Percentiles rank a stretch among this genome's conserved stretches.
These are phyloP conservation scores for Penicillium digitatum DNA, from an alignment of 2,329 filamentous ascomycete species.

Conservation along the genomic window DNA sequence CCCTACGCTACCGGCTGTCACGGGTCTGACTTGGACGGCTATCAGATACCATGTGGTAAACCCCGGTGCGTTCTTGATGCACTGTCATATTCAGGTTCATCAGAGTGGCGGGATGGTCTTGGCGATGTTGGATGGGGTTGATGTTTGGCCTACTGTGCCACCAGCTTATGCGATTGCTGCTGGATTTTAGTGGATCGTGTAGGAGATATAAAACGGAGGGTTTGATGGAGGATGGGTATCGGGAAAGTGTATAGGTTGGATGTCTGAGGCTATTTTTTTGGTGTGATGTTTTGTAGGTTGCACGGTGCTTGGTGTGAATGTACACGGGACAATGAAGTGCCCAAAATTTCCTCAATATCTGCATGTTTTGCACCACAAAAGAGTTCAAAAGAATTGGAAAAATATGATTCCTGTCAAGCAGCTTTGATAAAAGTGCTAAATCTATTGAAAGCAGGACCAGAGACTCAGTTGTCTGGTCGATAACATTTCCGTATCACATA, in stretches of 20 bases:
- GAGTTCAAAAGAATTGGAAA: background rate
- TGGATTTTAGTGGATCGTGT: constrained; percentile 8
- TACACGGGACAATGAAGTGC: background rate
- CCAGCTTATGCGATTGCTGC: constrained; percentile 14
- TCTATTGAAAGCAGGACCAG: background rate
- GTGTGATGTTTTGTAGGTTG: background rate
- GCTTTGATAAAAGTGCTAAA: background rate
- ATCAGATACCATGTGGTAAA: constrained; percentile 48
- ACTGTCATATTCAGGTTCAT: constrained; percentile 53
- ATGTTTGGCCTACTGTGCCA: constrained; percentile 39
- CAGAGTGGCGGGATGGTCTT: constrained; percentile 50
- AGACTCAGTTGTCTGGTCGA: background rate
- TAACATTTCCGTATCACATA: background rate
- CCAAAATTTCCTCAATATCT: background rate
- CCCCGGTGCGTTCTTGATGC: constrained; percentile 49
- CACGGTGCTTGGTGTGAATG: background rate
- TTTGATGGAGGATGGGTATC: background rate
- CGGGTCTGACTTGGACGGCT: constrained; percentile 40
- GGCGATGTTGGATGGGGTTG: constrained; percentile 49
- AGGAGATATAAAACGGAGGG: background rate
- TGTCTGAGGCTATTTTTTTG: background rate
- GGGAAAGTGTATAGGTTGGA: background rate
- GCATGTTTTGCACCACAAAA: background rate
- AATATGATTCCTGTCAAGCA: background rate
- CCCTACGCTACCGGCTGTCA: constrained; percentile 34